Conservation (phyloP, 495 filamentous ascomycete genomes). For the Annulohypoxylon nitens region DNA sequence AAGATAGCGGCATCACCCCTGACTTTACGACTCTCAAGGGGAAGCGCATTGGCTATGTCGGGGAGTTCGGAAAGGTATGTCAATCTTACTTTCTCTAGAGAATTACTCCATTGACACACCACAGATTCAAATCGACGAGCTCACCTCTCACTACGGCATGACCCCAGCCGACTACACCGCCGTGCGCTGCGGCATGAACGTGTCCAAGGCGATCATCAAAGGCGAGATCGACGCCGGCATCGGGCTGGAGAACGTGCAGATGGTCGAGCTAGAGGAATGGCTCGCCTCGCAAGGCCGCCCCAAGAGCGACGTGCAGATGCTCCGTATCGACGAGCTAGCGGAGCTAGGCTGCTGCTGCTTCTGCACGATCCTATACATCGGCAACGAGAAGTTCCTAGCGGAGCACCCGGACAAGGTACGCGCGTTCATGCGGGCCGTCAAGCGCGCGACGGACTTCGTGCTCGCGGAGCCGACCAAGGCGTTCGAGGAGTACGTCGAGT, state of each 20-base stretch:
- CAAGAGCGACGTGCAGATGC: slow-evolving; percentile 74
- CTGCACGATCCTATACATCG: slow-evolving; percentile 79
- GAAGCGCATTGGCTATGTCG: slow-evolving; percentile 78
- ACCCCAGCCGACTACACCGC: slow-evolving; percentile 76
- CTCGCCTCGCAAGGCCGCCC: slow-evolving; percentile 69
- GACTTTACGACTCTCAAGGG: slow-evolving; percentile 71
- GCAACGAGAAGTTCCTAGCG: slow-evolving; percentile 71
- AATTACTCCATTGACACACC: slow-evolving; percentile 29
- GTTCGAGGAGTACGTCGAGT: slow-evolving; percentile 73
- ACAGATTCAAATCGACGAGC: slow-evolving; percentile 78
- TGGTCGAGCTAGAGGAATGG: slow-evolving; percentile 81
- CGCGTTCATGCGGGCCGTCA: slow-evolving; percentile 73
- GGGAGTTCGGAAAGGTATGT: slow-evolving; percentile 73
- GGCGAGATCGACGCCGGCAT: slow-evolving; percentile 77
- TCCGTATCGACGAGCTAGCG: slow-evolving; percentile 79
- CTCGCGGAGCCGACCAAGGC: slow-evolving; percentile 68
- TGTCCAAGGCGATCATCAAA: slow-evolving; percentile 68
- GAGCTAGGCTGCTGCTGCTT: slow-evolving; percentile 82
- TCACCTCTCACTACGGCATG: slow-evolving; percentile 80
- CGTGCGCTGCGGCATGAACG: slow-evolving; percentile 68
- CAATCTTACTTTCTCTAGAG: slow-evolving; percentile 26
- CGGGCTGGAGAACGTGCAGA: slow-evolving; percentile 79
- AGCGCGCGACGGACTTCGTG: slow-evolving; percentile 75
- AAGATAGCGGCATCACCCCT: slow-evolving; percentile 74
- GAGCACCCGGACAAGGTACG: slow-evolving; percentile 69